Percentiles rank a stretch among this genome's conserved stretches.
phyloP scores from a whole-genome alignment of 1,284 basidiomycete genomes.

The Cutaneotrichosporon sp. region DNA sequence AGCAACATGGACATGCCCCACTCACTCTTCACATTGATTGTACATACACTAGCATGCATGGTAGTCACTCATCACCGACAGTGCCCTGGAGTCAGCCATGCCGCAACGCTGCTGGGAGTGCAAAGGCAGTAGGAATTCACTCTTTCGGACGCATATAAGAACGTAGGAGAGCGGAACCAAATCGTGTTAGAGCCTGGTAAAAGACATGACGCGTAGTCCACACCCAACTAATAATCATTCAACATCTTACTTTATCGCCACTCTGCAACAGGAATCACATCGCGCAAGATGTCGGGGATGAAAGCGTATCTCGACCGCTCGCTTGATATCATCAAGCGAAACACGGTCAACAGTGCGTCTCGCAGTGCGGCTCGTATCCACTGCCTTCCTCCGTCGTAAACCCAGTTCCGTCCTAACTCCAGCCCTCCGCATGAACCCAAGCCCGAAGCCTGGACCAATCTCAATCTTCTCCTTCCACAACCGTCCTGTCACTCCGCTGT shows the following conservation, averaged over 20 bases:
- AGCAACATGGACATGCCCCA: no score
- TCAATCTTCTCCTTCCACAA: conserved; percentile 41
- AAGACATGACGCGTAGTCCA: no score
- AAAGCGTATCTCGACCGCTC: conserved; percentile 46
- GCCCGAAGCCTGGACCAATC: conserved; percentile 29
- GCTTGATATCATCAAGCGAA: conserved; percentile 38
- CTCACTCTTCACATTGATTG: no score
- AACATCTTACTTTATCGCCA: not conserved
- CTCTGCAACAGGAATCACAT: not conserved
- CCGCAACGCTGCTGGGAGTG: no score
- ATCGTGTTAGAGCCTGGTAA: no score
- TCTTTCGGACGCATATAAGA: no score
- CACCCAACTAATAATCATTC: no score
- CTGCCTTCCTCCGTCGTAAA: not conserved
- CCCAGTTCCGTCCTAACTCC: conserved; percentile 5
- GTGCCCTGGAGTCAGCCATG: no score
- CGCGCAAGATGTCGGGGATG: conserved; percentile 25
- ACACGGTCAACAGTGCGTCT: conserved; percentile 40
- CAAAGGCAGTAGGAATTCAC: no score
- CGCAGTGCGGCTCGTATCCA: not conserved
- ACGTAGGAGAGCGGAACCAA: no score
- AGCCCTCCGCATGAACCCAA: conserved; percentile 42
- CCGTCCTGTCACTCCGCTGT: conserved; percentile 24
- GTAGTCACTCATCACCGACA: no score
- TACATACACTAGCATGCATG: no score